phyloP scores from a whole-genome alignment of 2,329 filamentous ascomycete species.

The Sarocladium brachiariae region DNA sequence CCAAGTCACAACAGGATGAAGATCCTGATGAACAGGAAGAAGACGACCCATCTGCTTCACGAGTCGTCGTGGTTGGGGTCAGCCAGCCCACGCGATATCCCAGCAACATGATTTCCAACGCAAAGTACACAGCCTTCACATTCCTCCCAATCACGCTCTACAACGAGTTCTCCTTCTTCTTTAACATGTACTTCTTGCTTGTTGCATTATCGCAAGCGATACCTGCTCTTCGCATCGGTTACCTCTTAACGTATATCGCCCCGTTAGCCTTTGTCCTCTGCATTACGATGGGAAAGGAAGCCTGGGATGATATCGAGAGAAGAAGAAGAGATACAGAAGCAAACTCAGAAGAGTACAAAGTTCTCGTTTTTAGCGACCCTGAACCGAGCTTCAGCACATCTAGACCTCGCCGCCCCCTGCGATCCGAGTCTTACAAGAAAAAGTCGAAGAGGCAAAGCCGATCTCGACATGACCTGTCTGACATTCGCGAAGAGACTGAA shows the following conservation, averaged over 20 bases:
- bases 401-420: slow-evolving; percentile 32
- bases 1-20: slow-evolving; percentile 27
- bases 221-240: slow-evolving; percentile 82
- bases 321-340: slow-evolving; percentile 85
- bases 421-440: slow-evolving; percentile 31
- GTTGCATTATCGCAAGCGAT: slow-evolving; percentile 93
- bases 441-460: slow-evolving; percentile 24
- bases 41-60: slow-evolving; percentile 61
- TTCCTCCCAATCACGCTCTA: slow-evolving; percentile 93
- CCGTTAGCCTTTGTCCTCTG: slow-evolving; percentile 85
- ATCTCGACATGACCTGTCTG: slow-evolving; percentile 40
- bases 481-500: slow-evolving; percentile 65
- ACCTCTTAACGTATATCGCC: slow-evolving; percentile 88
- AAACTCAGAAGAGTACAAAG: slow-evolving; percentile 82
- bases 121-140: slow-evolving; percentile 92
- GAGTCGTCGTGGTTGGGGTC: slow-evolving; percentile 70
- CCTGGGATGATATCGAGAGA: slow-evolving; percentile 83
- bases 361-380: slow-evolving; percentile 64
- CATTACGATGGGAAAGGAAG: slow-evolving; percentile 94
- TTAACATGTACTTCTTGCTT: slow-evolving; percentile 97
- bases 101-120: slow-evolving; percentile 87
- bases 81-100: slow-evolving; percentile 71
- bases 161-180: slow-evolving; percentile 99
- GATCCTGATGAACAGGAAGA: slow-evolving; percentile 43
- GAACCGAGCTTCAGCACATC: slow-evolving; percentile 30